Evolutionary conservation across 2,329 filamentous ascomycete species (phyloP).

Genomic region (Penicillium sumatraense): DNA sequence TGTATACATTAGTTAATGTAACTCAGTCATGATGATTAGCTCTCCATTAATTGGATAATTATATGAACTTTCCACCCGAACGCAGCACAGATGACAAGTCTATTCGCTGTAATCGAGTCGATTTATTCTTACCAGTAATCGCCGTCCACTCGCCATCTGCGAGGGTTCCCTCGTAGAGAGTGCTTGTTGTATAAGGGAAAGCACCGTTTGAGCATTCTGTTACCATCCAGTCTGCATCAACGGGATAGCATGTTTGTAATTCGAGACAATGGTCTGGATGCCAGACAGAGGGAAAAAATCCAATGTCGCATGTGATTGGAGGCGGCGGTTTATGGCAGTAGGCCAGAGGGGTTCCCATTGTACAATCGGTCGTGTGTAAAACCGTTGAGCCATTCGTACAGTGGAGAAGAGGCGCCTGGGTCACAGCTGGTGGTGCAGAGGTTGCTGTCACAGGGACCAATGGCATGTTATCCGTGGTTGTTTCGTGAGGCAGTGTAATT

Average conservation of each 20-base stretch:
- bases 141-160: slow-evolving; percentile 22
- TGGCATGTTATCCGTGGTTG: not conserved
- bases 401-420: slow-evolving; percentile 13
- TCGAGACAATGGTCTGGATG: slow-evolving; percentile 31
- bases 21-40: not conserved
- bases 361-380: slow-evolving; percentile 33
- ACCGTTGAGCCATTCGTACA: slow-evolving; percentile 25
- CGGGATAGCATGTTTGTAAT: slow-evolving; percentile 27
- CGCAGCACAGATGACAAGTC: too few species aligned
- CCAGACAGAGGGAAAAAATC: slow-evolving; percentile 30
- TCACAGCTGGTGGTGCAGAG: slow-evolving; percentile 13
- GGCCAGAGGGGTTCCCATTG: slow-evolving; percentile 27
- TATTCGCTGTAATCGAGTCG: too few species aligned
- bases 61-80: too few species aligned
- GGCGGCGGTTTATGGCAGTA: slow-evolving; percentile 26
- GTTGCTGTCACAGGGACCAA: slow-evolving; percentile 1
- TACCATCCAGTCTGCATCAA: slow-evolving; percentile 28
- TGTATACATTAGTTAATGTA: slow-evolving; percentile 1
- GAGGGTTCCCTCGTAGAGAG: slow-evolving; percentile 25
- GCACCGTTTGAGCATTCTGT: slow-evolving; percentile 31
- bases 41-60: not conserved
- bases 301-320: slow-evolving; percentile 22
- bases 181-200: slow-evolving; percentile 23
- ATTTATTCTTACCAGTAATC: slow-evolving; percentile 26
- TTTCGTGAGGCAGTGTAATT: slow-evolving; percentile 17